Evolutionary conservation across 2,329 filamentous ascomycete species (phyloP), one percentile per base, ranked within the genome.

Genomic region (Colletotrichum lentis): DNA sequence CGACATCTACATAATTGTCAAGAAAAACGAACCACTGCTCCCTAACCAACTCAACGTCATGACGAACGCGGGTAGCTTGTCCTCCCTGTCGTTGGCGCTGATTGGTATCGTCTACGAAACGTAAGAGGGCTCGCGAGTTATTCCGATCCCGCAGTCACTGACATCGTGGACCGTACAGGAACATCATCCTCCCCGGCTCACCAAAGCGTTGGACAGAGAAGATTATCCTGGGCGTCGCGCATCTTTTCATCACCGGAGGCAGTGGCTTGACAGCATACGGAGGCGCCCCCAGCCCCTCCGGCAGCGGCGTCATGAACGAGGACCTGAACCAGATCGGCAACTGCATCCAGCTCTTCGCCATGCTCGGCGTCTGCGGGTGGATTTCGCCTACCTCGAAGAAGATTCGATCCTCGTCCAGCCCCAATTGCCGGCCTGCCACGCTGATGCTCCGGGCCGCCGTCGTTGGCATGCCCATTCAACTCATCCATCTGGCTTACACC

Each of bases 21-120:
- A 69, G 24, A 65, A 62, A 18, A 54, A 74, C 52, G 56, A 74
- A 10, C 70, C 71, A 4, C 56, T 72, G 22, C 54, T 71, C 4
- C 70, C 71, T 16, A 75, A 73, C 47, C 58, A 66, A 20, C 70
- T 76, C 10, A 61, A 69, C 5, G 72, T 74, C 10, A 73, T 75
- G 72, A 75, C 74, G 43, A 75, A 73, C 31, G 69, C 75, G 6
- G 74, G 72, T 10, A 73, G 73, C 49, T 70, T 75, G 8, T 73
- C 74, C n/a, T 75, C 73, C 54, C 53, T 74, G 50, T 72, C 71
- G 3, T 50, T 75, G 50, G 69, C 72, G 3, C 46, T 74, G 22
- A 74, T 74, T 18, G 74, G 74, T 7, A 69, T 75, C 20, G 64
- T 76, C 18, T 76, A 75, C 56, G 74, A 76, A 68, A 71, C 71